Evolutionary conservation across 225 moss, liverwort and hornwort genomes (phyloP).

Genomic region (Ulota crispa): DNA sequence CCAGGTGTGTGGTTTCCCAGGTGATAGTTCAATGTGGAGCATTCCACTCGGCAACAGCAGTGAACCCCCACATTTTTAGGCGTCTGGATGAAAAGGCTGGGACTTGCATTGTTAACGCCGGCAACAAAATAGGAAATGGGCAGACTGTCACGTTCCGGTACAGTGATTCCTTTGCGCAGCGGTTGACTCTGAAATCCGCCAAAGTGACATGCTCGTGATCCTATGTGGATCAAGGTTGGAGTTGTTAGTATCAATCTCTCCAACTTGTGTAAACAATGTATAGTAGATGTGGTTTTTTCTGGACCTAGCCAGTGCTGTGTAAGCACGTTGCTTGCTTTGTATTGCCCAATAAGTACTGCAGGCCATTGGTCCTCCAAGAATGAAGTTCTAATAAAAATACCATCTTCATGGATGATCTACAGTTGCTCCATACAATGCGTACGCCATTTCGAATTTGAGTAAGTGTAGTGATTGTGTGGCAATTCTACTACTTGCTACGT

Average conservation of each 20-base stretch:
- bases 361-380: not conserved
- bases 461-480: too few relatives aligned
- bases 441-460: too few relatives aligned
- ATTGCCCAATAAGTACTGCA: too few relatives aligned
- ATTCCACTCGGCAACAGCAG: slow-evolving; percentile 17
- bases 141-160: slow-evolving; percentile 15
- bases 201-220: slow-evolving; percentile 18
- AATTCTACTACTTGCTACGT: too few relatives aligned
- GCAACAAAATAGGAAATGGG: not conserved
- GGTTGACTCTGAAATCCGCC: slow-evolving; percentile 14
- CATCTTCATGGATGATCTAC: too few relatives aligned
- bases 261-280: not conserved
- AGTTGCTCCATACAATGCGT: too few relatives aligned
- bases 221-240: not conserved
- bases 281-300: not conserved
- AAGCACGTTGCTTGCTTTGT: not conserved
- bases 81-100: slow-evolving; percentile 6
- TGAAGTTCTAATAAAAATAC: too few relatives aligned
- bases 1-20: not conserved
- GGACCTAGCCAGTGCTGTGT: not conserved
- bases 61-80: slow-evolving; percentile 30
- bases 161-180: slow-evolving; percentile 6
- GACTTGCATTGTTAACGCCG: slow-evolving; percentile 34
- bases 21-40: slow-evolving; percentile 23
- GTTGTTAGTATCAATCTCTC: not conserved